Percentiles rank a stretch among this genome's conserved stretches.
Evolutionary conservation across 768 basidiomycete genomes (phyloP).

Genomic region (Amanita pseudoporphyria): DNA sequence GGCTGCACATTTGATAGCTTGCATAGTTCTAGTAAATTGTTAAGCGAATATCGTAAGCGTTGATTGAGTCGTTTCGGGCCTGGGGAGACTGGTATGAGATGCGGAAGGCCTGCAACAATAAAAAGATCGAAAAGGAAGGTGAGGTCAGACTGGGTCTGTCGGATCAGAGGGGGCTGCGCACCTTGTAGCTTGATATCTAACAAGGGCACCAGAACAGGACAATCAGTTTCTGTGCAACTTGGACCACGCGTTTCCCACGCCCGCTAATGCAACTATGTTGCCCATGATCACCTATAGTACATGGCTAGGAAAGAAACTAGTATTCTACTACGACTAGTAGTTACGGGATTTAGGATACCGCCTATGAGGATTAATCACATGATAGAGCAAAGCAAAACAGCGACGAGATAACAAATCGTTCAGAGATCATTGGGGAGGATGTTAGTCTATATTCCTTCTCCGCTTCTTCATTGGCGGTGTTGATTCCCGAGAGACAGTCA

Average conservation of each 20-base stretch:
- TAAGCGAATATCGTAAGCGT: constrained; percentile 1
- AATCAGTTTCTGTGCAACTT: background rate
- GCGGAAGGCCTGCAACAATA: background rate
- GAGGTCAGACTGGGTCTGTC: background rate
- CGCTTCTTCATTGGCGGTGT: constrained; percentile 44
- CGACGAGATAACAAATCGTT: constrained; percentile 16
- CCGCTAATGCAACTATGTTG: background rate
- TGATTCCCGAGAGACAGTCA: constrained; percentile 13
- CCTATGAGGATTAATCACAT: constrained; percentile 10
- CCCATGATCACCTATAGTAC: background rate
- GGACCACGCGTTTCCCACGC: constrained; percentile 6
- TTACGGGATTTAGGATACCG: background rate
- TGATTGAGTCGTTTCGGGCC: constrained; percentile 1
- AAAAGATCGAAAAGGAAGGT: background rate
- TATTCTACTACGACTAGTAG: background rate
- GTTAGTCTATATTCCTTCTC: constrained; percentile 26
- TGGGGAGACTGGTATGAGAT: background rate
- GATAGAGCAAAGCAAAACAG: constrained; percentile 19
- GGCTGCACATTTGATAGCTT: constrained; percentile 81
- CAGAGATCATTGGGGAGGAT: constrained; percentile 5
- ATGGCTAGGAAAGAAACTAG: background rate
- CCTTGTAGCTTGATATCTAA: constrained; percentile 5
- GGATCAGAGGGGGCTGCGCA: background rate
- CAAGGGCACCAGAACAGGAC: background rate
- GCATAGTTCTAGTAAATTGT: constrained; percentile 37